Evolutionary conservation across 179 eudicot genomes (phyloP).

Genomic region (Actinidia arguta): DNA sequence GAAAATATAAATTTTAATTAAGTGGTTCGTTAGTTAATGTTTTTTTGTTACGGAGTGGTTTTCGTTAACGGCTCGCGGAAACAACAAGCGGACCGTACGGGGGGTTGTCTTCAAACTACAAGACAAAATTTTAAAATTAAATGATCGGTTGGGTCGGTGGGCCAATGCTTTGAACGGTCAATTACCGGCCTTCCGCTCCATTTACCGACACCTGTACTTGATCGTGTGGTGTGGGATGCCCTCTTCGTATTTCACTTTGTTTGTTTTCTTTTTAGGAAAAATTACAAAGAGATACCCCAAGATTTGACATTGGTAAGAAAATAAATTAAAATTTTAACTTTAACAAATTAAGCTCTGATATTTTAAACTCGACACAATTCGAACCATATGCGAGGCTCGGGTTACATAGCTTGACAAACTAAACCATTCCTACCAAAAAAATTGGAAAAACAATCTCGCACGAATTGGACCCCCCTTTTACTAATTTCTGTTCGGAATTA

Average conservation of each 20-base stretch:
- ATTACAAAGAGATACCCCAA: no score
- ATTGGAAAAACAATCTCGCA: no score
- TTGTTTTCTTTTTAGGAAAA: not conserved
- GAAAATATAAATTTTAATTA: not conserved
- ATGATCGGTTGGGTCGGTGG: slow-evolving; percentile 25
- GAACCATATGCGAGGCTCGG: no score
- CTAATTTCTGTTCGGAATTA: no score
- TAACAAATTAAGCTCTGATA: no score
- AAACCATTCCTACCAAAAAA: no score
- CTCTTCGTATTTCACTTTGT: not conserved
- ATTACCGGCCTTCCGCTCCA: not conserved
- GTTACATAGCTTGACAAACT: no score
- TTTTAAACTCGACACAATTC: no score
- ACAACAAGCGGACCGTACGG: slow-evolving; percentile 21
- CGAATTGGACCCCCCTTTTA: no score
- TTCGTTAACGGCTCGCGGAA: not conserved
- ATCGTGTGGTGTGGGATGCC: slow-evolving; percentile 8
- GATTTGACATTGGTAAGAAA: no score
- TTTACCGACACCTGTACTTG: slow-evolving; percentile 20
- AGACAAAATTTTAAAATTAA: slow-evolving; percentile 7
- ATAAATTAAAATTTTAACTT: no score
- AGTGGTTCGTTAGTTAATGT: not conserved
- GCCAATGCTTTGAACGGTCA: slow-evolving; percentile 11
- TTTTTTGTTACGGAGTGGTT: no score
- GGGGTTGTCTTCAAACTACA: slow-evolving; percentile 9